These are phyloP conservation scores for Pseudonectria buxi DNA, from an alignment of 2,329 filamentous ascomycete species.

Conservation along the genomic window DNA sequence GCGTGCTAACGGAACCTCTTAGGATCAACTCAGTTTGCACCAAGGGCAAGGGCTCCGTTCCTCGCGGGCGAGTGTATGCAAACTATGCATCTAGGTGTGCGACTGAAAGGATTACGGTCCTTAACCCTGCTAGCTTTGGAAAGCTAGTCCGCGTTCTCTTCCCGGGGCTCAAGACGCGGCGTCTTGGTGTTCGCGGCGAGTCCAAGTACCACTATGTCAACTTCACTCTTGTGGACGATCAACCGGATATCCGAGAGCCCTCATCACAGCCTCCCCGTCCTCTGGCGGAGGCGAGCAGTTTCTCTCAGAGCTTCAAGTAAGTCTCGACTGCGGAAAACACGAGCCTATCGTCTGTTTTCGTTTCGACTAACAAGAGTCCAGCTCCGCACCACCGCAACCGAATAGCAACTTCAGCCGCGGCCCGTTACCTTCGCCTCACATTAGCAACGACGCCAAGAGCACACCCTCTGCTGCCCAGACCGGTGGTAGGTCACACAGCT, in stretches of 20 bases:
- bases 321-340: too few species aligned
- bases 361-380: slow-evolving; percentile 19
- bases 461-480: slow-evolving; percentile 5
- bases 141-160: slow-evolving; percentile 96
- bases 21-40: slow-evolving; percentile 71
- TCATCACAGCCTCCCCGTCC: slow-evolving; percentile 40
- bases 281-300: slow-evolving; percentile 41
- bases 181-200: slow-evolving; percentile 87
- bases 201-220: slow-evolving; percentile 96
- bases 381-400: slow-evolving; percentile 26
- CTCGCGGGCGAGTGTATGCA: slow-evolving; percentile 87
- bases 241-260: slow-evolving; percentile 40
- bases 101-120: slow-evolving; percentile 84
- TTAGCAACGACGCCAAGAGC: slow-evolving; percentile 16
- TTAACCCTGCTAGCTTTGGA: slow-evolving; percentile 96
- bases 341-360: too few species aligned
- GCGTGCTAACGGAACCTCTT: slow-evolving; percentile 10
- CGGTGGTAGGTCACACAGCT: slow-evolving; percentile 32
- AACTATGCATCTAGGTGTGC: slow-evolving; percentile 92
- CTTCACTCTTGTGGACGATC: slow-evolving; percentile 54
- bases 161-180: slow-evolving; percentile 84
- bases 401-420: slow-evolving; percentile 23
- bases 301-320: slow-evolving; percentile 46
- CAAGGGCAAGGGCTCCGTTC: slow-evolving; percentile 76
- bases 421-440: slow-evolving; percentile 24